Evolutionary conservation across 805 yeast genomes (phyloP).

Genomic region (Allodekkera sacchari): DNA sequence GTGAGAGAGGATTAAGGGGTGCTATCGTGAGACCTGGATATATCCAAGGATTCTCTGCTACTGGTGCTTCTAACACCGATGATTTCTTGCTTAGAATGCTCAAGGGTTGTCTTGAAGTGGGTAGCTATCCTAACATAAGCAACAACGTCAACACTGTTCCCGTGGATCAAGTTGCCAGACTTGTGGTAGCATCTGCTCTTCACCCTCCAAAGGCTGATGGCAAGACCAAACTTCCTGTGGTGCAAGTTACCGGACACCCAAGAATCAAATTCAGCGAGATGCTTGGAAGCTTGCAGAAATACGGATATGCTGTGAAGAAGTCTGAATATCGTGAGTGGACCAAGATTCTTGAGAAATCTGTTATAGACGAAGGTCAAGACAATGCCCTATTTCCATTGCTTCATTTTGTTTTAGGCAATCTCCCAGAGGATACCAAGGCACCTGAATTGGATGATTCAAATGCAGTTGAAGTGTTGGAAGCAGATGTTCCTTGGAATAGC

Average conservation of each 20-base stretch:
- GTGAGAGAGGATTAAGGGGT: conserved; percentile 79
- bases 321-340: conserved; percentile 78
- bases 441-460: conserved; percentile 90
- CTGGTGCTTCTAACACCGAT: conserved; percentile 92
- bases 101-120: conserved; percentile 89
- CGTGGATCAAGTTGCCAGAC: conserved; percentile 95
- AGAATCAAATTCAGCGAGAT: conserved; percentile 74
- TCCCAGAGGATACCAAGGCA: conserved; percentile 87
- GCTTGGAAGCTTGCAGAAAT: conserved; percentile 52
- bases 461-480: conserved; percentile 59
- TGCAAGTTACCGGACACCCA: conserved; percentile 97
- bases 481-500: conserved; percentile 43
- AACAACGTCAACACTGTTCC: conserved; percentile 95
- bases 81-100: conserved; percentile 91
- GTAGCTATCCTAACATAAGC: conserved; percentile 73
- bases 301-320: conserved; percentile 62
- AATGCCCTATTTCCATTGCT: conserved; percentile 87
- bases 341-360: conserved; percentile 62
- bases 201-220: conserved; percentile 50
- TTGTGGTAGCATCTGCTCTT: conserved; percentile 75
- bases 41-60: conserved; percentile 74
- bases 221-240: conserved; percentile 49
- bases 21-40: conserved; percentile 93
- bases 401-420: conserved; percentile 88
- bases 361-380: conserved; percentile 64